Conservation (phyloP, 2,329 filamentous ascomycete species). For the Penicillium hesseltinei region DNA sequence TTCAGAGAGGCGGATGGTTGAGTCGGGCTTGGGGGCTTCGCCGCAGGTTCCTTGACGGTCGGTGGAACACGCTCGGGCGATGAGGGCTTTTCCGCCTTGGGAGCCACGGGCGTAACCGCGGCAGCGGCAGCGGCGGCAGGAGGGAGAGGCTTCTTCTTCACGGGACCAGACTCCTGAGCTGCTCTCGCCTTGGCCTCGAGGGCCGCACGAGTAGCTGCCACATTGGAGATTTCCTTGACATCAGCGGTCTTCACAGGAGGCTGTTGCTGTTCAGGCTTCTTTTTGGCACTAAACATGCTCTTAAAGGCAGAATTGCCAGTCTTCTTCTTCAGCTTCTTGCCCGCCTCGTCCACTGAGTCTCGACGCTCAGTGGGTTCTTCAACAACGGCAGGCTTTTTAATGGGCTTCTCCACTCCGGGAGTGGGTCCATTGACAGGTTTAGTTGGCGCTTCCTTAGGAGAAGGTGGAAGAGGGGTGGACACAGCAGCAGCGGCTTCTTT, state of each 20-base stretch:
- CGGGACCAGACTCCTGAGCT: conserved; percentile 28
- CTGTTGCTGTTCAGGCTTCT: conserved; percentile 34
- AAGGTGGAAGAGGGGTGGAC: conserved; percentile 25
- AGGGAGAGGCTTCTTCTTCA: conserved; percentile 39
- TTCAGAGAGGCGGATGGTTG: conserved; percentile 6
- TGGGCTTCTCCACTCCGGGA: conserved; percentile 20
- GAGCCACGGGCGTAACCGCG: conserved; percentile 1
- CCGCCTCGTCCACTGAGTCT: conserved; percentile 34
- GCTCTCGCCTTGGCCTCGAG: conserved; percentile 40
- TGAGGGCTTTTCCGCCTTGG: conserved; percentile 9
- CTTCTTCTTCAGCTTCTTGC: conserved; percentile 48
- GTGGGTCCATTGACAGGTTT: conserved; percentile 14
- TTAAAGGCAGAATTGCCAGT: conserved; percentile 43
- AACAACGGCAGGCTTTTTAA: conserved; percentile 19
- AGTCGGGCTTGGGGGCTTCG: background rate
- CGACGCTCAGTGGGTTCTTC: conserved; percentile 30
- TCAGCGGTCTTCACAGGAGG: conserved; percentile 35
- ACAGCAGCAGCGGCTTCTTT: conserved; percentile 27
- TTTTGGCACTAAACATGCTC: conserved; percentile 45
- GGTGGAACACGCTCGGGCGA: conserved; percentile 11
- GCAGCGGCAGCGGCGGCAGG: conserved; percentile 11
- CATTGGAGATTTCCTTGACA: conserved; percentile 34
- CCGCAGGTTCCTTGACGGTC: conserved; percentile 25
- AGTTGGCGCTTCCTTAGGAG: conserved; percentile 26
- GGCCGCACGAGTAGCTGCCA: conserved; percentile 45